Evolutionary conservation across 768 basidiomycete genomes (phyloP), one percentile per base, ranked within the genome.

Genomic region (Suillus spraguei): DNA sequence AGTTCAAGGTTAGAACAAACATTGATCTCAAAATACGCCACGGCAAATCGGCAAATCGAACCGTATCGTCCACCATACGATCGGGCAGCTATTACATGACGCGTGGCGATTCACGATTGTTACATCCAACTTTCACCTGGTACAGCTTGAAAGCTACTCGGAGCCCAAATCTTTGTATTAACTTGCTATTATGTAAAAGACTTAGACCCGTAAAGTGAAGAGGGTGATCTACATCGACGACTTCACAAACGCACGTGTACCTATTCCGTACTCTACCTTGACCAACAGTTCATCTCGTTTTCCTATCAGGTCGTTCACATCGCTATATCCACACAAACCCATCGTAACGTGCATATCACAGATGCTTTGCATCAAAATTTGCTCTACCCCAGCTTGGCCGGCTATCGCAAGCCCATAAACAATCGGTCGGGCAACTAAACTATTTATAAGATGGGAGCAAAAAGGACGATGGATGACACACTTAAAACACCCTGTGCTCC

Each of bases 401-500:
- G 72, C 79, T 24, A 85, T 72, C 0, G 82, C 76, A 17, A 86
- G 77, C 1, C 82, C 83, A 64, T 82, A 85, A 65, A 83, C 78
- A 68, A 75, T 79, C 6, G 78, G 79, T 14, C 82, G 75, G 1
- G 77, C 82, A 52, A 85, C 78, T 65, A 46, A 53, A 53, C 63
- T 22, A 28, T 1, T 14, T 24, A 2, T 28, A 35, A 52, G 46
- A 33, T 46, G 13, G 32, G 1, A 16, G 38, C 22, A 9, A 7
- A 46, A 50, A 10, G 46, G 44, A 38, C 10, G 20, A 9, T 47
- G 20, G 14, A 33, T 35, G 47, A 74, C 79, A 54, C 59, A 82
- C 76, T 70, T 13, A 85, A 70, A 4, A 87, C 81, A 9, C 73
- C 83, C 61, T 86, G 80, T 1, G 85, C 86, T 7, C 87, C 86